These are phyloP conservation scores for Carpinus fangiana DNA, from an alignment of 306 rosid genomes.

Conservation along the genomic window DNA sequence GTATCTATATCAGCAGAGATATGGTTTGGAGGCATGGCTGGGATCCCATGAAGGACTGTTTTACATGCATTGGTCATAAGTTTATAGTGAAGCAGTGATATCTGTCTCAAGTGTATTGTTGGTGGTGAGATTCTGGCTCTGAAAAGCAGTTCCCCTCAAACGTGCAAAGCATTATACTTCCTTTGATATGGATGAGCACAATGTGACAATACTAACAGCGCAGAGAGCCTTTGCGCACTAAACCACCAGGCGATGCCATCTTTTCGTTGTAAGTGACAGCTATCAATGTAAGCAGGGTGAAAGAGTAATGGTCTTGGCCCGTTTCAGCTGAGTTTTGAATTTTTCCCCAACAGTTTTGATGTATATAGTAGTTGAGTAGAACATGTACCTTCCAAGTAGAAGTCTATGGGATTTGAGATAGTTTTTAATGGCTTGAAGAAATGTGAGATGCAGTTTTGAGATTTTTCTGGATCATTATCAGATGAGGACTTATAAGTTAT, in stretches of 20 bases:
- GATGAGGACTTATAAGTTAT: too few relatives aligned
- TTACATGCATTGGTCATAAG: constrained; percentile 56
- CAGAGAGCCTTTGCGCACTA: neutral
- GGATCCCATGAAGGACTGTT: constrained; percentile 74
- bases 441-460: too few relatives aligned
- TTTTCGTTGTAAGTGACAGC: neutral
- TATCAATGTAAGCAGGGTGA: neutral
- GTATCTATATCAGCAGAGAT: constrained; percentile 15
- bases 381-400: too few relatives aligned
- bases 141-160: neutral
- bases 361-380: too few relatives aligned
- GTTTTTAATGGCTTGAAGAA: too few relatives aligned
- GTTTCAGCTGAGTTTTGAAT: neutral
- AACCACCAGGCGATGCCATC: neutral
- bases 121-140: neutral
- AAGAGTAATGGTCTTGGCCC: neutral
- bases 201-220: neutral
- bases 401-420: neutral
- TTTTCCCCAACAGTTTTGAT: too few relatives aligned
- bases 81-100: neutral
- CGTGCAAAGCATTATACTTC: neutral
- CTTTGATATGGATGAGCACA: neutral
- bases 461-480: neutral
- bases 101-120: neutral
- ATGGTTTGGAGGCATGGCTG: constrained; percentile 70